Conservation (phyloP, 192 early-diverging fungal genomes). For the Gryganskiella cystojenkinii region DNA sequence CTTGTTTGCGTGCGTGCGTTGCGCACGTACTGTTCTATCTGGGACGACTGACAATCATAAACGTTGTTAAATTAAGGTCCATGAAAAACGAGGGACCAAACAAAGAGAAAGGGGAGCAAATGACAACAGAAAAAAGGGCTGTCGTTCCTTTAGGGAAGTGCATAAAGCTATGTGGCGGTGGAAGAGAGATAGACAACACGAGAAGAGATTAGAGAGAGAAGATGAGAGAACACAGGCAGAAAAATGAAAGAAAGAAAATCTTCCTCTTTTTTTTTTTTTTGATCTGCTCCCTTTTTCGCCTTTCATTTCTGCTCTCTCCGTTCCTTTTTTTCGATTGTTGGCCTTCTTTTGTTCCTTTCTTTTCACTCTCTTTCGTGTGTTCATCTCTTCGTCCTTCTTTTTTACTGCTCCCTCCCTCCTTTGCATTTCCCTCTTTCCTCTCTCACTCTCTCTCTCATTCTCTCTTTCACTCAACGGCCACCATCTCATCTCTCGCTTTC, state of each 20-base stretch:
- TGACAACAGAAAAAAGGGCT: too few relatives aligned
- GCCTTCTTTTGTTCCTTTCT: neutral
- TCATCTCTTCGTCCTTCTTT: neutral
- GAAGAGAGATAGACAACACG: too few relatives aligned
- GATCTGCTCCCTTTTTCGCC: neutral
- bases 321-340: neutral
- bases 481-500: neutral
- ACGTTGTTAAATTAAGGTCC: too few relatives aligned
- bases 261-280: neutral
- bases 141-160: too few relatives aligned
- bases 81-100: too few relatives aligned
- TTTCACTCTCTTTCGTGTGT: neutral
- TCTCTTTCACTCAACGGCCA: neutral
- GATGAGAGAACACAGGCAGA: neutral
- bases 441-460: neutral
- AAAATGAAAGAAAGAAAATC: neutral
- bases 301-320: neutral
- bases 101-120: too few relatives aligned
- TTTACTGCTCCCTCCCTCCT: neutral
- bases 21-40: too few relatives aligned
- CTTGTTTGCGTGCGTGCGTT: too few relatives aligned
- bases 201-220: too few relatives aligned
- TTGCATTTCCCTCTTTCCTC: neutral
- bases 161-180: too few relatives aligned
- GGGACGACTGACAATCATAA: too few relatives aligned